Evolutionary conservation across 331 rosid genomes (phyloP), one percentile per base, ranked within the genome.

Genomic region (Pyracantha coccinea): DNA sequence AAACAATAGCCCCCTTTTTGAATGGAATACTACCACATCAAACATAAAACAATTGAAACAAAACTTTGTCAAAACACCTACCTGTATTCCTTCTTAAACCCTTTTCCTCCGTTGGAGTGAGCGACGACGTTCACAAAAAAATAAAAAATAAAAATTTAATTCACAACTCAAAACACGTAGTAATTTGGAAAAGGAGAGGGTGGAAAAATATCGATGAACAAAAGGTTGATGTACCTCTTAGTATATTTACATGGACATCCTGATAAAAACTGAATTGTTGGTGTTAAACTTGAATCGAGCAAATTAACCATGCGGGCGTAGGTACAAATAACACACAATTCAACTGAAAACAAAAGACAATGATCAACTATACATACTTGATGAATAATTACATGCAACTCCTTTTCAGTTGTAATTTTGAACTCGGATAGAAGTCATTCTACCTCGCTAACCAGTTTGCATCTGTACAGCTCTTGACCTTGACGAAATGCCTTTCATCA

Each of bases 191-290:
- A 28, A 61, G 2, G 5, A 2, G 21, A 15, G 3, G 17, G 31
- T 4, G 6, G 13, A 10, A 24, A 27, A 29, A 54, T 54, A 35
- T n/a, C 4, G 14, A 33, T 20, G 33, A 55, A 55, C 54, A 31
- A 71, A 23, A 32, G 8, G 57, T 57, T 23, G 52, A 57, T 57
- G 23, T 23, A 59, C 21, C 38, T 58, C 12, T 8, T 66, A 8
- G 2, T 8, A 72, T 72, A 58, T 72, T 58, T 72, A 72, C 76
- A 58, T 35, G 35, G 47, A 8, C 76, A 24, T 58, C 29, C 67
- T 4, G 20, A 35, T 32, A 31, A 64, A 64, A 29, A n/a, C 55
- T 7, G 35, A 38, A 31, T 3, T 31, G 53, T 31, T 6, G 65
- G 31, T 29, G 32, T 23, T 53, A 57, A 31, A 17, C 47, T 38